Evolutionary conservation across 495 filamentous ascomycete species (phyloP).

Genomic region (Alectoria sarmentosa): DNA sequence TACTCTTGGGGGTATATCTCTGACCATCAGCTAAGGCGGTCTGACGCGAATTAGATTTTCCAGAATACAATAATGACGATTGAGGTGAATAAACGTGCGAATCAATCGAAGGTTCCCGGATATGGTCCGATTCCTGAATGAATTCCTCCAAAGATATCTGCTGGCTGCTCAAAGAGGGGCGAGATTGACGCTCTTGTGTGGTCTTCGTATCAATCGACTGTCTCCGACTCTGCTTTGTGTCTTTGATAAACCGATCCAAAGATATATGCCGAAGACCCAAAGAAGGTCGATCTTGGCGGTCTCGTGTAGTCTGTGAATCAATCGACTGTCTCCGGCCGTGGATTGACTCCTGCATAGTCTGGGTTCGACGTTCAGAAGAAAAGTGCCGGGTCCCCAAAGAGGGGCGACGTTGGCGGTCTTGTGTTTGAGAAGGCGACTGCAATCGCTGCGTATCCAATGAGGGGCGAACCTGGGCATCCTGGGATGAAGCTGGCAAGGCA

Average conservation of each 20-base stretch:
- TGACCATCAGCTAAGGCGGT: conserved; percentile 1
- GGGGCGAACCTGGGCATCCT: neutral
- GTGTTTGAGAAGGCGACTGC: neutral
- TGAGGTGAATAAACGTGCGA: conserved; percentile 5
- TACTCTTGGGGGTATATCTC: conserved; percentile 6
- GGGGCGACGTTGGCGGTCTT: neutral
- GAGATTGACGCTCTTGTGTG: neutral
- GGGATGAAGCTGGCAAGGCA: neutral
- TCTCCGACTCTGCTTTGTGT: neutral
- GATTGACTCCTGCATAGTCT: neutral
- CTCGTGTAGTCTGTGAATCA: neutral
- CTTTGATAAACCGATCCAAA: neutral
- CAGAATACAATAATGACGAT: neutral
- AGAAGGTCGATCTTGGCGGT: neutral
- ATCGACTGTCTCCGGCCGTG: neutral
- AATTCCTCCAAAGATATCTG: neutral
- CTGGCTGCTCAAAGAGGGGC: neutral
- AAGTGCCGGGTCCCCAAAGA: neutral
- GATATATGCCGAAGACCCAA: neutral
- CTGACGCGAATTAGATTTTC: neutral
- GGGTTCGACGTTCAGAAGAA: neutral
- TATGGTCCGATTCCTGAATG: neutral
- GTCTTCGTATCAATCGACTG: neutral
- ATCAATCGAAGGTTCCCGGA: neutral
- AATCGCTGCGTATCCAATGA: neutral